These are phyloP conservation scores for Truncatella angustata DNA, from an alignment of 2,329 filamentous ascomycete genomes.

Conservation along the genomic window DNA sequence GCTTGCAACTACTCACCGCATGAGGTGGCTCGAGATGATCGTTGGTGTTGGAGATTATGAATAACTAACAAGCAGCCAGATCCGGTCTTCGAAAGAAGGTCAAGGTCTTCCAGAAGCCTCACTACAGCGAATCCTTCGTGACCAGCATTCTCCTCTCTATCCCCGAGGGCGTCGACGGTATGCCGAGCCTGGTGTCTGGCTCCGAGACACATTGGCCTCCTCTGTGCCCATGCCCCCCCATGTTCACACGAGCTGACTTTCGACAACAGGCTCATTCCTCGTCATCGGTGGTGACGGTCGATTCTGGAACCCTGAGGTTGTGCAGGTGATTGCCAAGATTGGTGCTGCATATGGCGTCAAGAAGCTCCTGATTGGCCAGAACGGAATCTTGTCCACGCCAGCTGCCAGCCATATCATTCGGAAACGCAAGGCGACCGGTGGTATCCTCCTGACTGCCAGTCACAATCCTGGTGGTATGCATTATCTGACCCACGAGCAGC, in stretches of 20 bases:
- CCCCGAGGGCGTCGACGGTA: slow-evolving; percentile 84
- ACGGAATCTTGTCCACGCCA: slow-evolving; percentile 95
- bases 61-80: slow-evolving; percentile 43
- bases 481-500: not conserved
- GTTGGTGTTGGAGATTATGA: too few relatives aligned
- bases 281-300: slow-evolving; percentile 97
- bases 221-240: not conserved
- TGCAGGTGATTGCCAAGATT: slow-evolving; percentile 96
- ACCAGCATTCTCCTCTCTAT: slow-evolving; percentile 94
- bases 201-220: too few relatives aligned
- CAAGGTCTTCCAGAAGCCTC: slow-evolving; percentile 88
- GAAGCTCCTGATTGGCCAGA: slow-evolving; percentile 94
- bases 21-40: too few relatives aligned
- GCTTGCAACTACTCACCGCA: not conserved
- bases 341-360: slow-evolving; percentile 96
- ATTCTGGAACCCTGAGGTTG: slow-evolving; percentile 95
- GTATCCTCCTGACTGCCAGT: slow-evolving; percentile 93
- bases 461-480: slow-evolving; percentile 92
- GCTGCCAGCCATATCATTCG: slow-evolving; percentile 95
- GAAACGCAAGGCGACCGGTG: slow-evolving; percentile 90
- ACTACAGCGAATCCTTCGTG: slow-evolving; percentile 97
- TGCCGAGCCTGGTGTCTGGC: slow-evolving; percentile 18
- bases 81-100: slow-evolving; percentile 99
- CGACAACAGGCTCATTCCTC: slow-evolving; percentile 68
- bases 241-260: slow-evolving; percentile 2